Conservation (phyloP, 1,139 yeast genomes). For the Magnusiomyces sp. region DNA sequence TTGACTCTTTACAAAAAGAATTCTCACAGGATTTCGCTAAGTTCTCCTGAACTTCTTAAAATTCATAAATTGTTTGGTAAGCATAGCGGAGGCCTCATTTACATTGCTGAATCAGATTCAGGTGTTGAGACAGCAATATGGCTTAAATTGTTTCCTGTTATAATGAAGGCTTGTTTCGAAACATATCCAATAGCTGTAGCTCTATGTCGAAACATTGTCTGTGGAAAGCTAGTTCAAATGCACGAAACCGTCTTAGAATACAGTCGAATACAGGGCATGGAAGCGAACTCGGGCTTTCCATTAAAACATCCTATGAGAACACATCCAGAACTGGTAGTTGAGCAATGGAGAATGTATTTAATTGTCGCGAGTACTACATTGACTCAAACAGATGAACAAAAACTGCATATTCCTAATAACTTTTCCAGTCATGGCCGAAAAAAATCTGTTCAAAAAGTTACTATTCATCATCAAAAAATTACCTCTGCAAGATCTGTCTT, state of each 20-base stretch:
- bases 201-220: constrained; percentile 83
- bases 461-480: constrained; percentile 82
- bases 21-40: constrained; percentile 52
- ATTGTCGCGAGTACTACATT: constrained; percentile 89
- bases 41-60: constrained; percentile 74
- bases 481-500: constrained; percentile 90
- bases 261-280: constrained; percentile 38
- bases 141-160: constrained; percentile 78
- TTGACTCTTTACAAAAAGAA: constrained; percentile 44
- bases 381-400: constrained; percentile 84
- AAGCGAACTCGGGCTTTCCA: constrained; percentile 19
- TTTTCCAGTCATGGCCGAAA: constrained; percentile 49
- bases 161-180: constrained; percentile 65
- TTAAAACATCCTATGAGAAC: constrained; percentile 31
- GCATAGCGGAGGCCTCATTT: constrained; percentile 53
- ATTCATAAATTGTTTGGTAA: constrained; percentile 55
- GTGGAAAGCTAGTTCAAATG: constrained; percentile 81
- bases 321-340: constrained; percentile 68
- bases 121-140: constrained; percentile 95
- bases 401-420: constrained; percentile 48
- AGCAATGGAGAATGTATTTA: constrained; percentile 82
- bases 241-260: constrained; percentile 68
- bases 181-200: constrained; percentile 92
- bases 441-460: constrained; percentile 55
- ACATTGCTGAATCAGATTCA: constrained; percentile 81